Base-by-base conservation (phyloP, 2,329 filamentous ascomycete genomes). In the Metarhizium guizhouense region DNA sequence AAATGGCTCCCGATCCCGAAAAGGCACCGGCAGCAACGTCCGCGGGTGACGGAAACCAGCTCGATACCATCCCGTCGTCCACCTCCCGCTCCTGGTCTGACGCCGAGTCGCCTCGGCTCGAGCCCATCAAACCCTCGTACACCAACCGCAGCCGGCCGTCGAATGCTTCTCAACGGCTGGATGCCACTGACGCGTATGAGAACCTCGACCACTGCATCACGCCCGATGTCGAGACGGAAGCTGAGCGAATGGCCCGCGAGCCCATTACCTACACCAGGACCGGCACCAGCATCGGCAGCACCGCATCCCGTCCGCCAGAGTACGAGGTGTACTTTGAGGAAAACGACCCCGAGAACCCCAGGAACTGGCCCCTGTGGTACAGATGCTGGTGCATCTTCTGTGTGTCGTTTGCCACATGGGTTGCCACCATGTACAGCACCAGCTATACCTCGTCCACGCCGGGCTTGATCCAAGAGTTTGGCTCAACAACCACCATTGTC, bases 261-360 rank as follows among this genome's bases (percentile, higher is more conserved):
- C 80, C 77, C 32, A 67, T 77, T n/a, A 65, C 72, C 36, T 72
- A 71, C 58, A 70, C 72, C 6, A 67, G 69, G 38, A 76, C 74
- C 2, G 68, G 70, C 32, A 71, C 74, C 52, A 76, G 73, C 57
- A 62, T 74, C 45, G 68, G 69, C 52, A 76, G 74, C 59, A 68
- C 67, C 29, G 72, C 72, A 3, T 76, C 74, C 16, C 69, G 75
- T 2, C 70, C 74, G 3, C 77, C 82, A 4, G 81, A 83, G 32
- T 93, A 84, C 63, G 89, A 94, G 70, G 79, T 93, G 54, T 84
- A 87, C 63, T 91, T 89, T 66, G 79, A 81, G 16, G 80, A 81
- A 1, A 72, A 81, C 57, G 85, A 88, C 61, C 76, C 76, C 14
- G 75, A 79, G 13, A 85, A 90, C 62, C 87, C 88, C 0, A 76